phyloP scores from a whole-genome alignment of 139 green algal genomes.

The Closterium sp. region DNA sequence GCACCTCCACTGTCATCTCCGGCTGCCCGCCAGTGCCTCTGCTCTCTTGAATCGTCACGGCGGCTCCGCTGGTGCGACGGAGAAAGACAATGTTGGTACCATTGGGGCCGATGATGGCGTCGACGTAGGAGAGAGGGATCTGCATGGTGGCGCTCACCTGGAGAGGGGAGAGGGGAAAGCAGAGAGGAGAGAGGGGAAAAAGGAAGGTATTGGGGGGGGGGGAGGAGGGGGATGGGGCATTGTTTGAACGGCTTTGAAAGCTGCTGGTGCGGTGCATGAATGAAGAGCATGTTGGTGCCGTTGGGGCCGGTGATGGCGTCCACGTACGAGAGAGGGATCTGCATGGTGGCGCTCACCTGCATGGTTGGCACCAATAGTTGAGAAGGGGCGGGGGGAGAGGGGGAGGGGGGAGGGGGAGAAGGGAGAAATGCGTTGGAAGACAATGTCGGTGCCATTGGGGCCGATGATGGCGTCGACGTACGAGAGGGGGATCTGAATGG shows the following conservation, averaged over 20 bases:
- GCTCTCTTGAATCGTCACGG: conserved; percentile 42
- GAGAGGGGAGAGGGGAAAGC: background rate
- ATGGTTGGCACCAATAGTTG: background rate
- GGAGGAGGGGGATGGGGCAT: no score
- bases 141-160: conserved; percentile 40
- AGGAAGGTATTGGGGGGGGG: no score
- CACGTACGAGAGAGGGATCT: conserved; percentile 41
- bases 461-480: conserved; percentile 49
- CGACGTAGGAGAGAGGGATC: conserved; percentile 38
- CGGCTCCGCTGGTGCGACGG: conserved; percentile 25
- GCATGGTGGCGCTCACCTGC: conserved; percentile 35
- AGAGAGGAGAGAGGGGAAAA: no score
- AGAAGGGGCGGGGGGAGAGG: background rate
- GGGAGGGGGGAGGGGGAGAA: background rate
- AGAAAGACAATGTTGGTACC: conserved; percentile 44
- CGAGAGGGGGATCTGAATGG: conserved; percentile 40
- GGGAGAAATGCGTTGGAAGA: conserved; percentile 11
- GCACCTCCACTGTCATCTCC: conserved; percentile 33
- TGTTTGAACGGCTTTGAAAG: no score
- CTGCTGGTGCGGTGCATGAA: conserved; percentile 31
- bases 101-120: conserved; percentile 39
- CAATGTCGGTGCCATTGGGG: conserved; percentile 36
- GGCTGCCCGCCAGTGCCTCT: background rate
- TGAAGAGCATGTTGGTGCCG: conserved; percentile 42
- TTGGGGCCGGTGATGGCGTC: conserved; percentile 43